These are phyloP conservation scores for Epichloe baconii DNA, from an alignment of 2,329 filamentous ascomycete species.

Conservation along the genomic window DNA sequence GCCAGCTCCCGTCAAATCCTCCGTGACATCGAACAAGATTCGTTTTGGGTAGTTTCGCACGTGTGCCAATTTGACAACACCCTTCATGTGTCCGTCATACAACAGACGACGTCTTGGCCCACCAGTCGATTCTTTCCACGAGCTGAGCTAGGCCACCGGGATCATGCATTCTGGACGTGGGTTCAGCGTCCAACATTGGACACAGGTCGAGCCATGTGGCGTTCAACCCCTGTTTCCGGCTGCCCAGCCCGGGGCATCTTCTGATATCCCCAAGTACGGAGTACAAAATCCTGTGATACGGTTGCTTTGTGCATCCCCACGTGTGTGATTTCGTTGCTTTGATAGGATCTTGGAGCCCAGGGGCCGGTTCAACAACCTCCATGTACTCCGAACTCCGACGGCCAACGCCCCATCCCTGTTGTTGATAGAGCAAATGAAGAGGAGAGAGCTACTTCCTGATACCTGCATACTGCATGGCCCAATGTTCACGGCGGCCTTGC, in stretches of 20 bases:
- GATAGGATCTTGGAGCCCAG: conserved; percentile 1
- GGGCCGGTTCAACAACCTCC: background rate
- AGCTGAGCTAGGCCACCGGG: background rate
- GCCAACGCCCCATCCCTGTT: background rate
- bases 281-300: background rate
- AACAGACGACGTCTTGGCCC: background rate
- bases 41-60: background rate
- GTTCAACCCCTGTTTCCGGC: background rate
- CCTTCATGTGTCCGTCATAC: background rate
- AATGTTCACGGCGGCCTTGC: background rate
- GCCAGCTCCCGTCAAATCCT: background rate
- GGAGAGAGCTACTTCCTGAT: background rate
- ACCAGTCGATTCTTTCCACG: background rate
- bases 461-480: background rate
- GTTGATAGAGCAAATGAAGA: background rate
- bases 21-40: background rate
- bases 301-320: background rate
- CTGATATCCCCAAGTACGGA: background rate
- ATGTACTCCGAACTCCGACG: background rate
- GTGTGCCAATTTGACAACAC: background rate
- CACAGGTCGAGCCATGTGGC: background rate
- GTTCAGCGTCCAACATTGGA: background rate
- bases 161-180: background rate
- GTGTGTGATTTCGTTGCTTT: background rate
- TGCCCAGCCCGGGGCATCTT: background rate